Evolutionary conservation across 1,284 basidiomycete species (phyloP).

Genomic region (Ustanciosporium gigantosporum): DNA sequence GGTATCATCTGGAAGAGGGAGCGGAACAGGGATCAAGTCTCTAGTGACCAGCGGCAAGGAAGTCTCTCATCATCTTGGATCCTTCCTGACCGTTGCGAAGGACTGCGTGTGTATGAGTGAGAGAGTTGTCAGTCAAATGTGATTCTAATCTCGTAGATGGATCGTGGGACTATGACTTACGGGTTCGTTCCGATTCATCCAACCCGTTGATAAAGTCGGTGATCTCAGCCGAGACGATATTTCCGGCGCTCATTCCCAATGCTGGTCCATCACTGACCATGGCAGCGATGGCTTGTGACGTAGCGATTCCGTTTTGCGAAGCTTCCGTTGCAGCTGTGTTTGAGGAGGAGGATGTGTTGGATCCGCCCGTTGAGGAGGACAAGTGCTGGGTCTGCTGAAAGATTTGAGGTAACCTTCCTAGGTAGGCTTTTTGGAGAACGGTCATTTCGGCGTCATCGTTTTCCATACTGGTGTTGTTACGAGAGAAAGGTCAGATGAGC

Average conservation of each 20-base stretch:
- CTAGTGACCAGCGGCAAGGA: constrained; percentile 34
- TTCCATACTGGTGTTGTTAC: constrained; percentile 36
- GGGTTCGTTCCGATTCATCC: constrained; percentile 42
- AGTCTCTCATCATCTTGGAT: constrained; percentile 36
- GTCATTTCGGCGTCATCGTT: constrained; percentile 42
- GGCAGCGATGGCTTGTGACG: constrained; percentile 31
- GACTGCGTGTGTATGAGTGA: constrained; percentile 2
- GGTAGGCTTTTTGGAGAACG: constrained; percentile 49
- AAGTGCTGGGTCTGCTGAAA: constrained; percentile 53
- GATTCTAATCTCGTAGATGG: too few species aligned
- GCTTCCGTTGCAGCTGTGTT: constrained; percentile 1
- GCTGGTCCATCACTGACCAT: constrained; percentile 39
- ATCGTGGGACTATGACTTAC: too few species aligned
- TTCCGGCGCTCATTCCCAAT: constrained; percentile 31
- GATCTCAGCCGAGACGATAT: constrained; percentile 46
- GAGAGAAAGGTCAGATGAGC: background rate
- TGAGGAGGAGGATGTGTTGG: constrained; percentile 3
- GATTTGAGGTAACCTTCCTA: constrained; percentile 43
- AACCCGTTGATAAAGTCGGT: constrained; percentile 50
- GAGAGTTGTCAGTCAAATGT: background rate
- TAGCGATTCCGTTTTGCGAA: constrained; percentile 12
- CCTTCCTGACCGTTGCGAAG: constrained; percentile 36
- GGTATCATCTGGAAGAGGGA: too few species aligned
- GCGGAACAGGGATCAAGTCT: too few species aligned
- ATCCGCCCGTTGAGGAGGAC: too few species aligned